Evolutionary conservation across 1,284 basidiomycete genomes (phyloP).

Genomic region (Ustilago curta): DNA sequence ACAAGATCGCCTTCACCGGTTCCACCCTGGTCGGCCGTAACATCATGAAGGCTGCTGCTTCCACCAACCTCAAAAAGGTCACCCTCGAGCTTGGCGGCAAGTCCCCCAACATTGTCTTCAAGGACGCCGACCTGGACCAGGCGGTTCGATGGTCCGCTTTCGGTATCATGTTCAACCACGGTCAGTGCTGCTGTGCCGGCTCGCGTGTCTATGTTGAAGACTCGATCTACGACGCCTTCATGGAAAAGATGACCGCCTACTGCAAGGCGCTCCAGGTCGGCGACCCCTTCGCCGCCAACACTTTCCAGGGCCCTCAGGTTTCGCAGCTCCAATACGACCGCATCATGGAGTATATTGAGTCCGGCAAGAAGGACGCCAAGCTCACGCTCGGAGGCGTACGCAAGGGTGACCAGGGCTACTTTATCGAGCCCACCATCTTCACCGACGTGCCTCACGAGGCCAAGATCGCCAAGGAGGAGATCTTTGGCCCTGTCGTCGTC

Average conservation of each 20-base stretch:
- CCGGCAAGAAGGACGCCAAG: conserved; percentile 81
- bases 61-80: conserved; percentile 86
- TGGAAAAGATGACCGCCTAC: conserved; percentile 75
- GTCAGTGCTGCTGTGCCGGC: conserved; percentile 75
- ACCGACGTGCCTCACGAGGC: conserved; percentile 76
- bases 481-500: conserved; percentile 81
- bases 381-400: conserved; percentile 79
- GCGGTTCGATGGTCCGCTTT: conserved; percentile 76
- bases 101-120: conserved; percentile 85
- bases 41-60: conserved; percentile 84
- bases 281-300: conserved; percentile 80
- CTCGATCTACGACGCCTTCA: conserved; percentile 76
- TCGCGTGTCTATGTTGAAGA: conserved; percentile 81
- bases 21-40: conserved; percentile 78
- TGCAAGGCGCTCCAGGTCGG: conserved; percentile 76
- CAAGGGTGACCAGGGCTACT: conserved; percentile 76
- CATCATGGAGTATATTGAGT: conserved; percentile 88
- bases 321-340: conserved; percentile 83
- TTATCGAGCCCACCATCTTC: conserved; percentile 72
- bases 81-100: conserved; percentile 85
- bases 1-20: conserved; percentile 75
- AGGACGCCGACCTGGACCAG: conserved; percentile 72
- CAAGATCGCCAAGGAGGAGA: conserved; percentile 78
- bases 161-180: conserved; percentile 79
- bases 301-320: conserved; percentile 89